Percentiles rank a stretch among this genome's conserved stretches.
Conservation (phyloP, 1,284 basidiomycete genomes). For the Irpex lacteus region DNA sequence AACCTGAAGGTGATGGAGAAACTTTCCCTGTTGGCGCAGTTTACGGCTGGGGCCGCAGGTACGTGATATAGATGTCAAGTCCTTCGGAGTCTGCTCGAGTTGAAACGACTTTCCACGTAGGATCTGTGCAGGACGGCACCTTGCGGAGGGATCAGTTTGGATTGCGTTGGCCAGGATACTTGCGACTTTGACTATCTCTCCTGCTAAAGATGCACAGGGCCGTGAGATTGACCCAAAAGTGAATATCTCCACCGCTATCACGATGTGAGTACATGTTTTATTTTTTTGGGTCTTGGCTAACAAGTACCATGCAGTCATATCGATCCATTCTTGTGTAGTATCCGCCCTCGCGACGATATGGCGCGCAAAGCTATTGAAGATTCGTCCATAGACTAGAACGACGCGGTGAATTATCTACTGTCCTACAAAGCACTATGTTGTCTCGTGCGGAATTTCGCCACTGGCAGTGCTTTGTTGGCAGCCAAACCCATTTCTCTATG, state of each 20-base stretch:
- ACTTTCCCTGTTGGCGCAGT: conserved; percentile 1
- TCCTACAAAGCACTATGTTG: no score
- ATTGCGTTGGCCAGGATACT: conserved; percentile 3
- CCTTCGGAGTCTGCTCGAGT: not conserved
- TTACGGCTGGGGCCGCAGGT: conserved; percentile 12
- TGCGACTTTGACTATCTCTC: not conserved
- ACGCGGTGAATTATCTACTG: no score
- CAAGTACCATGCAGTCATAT: conserved; percentile 6
- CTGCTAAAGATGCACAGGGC: not conserved
- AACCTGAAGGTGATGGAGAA: not conserved
- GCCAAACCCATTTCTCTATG: no score
- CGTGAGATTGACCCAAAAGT: not conserved
- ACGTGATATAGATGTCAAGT: not conserved
- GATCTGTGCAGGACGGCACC: conserved; percentile 4
- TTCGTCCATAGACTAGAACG: no score
- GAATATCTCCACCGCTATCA: not conserved
- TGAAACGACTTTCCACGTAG: not conserved
- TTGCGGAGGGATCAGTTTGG: conserved; percentile 1
- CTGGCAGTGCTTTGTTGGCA: no score
- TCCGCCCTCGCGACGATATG: conserved; percentile 11
- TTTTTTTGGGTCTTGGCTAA: not conserved
- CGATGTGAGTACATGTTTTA: not conserved
- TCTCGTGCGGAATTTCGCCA: no score
- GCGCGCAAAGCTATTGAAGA: conserved; percentile 4
- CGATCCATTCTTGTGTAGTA: conserved; percentile 11